A percentile compares a stretch with the other conserved stretches of the same genome.
These are phyloP conservation scores for Jatropha curcas DNA, from an alignment of 345 rosid genomes.

Conservation along the genomic window DNA sequence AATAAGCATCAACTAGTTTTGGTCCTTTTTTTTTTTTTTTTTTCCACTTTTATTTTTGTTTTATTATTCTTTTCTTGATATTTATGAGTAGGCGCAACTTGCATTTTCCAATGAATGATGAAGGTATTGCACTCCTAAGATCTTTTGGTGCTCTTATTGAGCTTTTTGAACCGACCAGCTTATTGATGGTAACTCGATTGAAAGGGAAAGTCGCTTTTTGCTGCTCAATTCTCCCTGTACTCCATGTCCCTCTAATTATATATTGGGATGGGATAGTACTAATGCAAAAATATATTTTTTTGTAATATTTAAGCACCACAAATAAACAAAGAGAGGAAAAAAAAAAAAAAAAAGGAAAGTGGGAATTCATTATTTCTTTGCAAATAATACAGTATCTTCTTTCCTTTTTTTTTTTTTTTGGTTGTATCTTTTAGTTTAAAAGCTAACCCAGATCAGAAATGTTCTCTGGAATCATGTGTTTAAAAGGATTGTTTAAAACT, in stretches of 20 bases:
- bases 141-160: conserved; percentile 20
- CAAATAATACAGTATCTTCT: neutral
- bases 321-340: neutral
- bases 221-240: conserved; percentile 20
- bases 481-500: neutral
- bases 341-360: neutral
- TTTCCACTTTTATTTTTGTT: neutral
- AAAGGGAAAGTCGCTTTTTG: conserved; percentile 22
- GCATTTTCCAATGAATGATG: conserved; percentile 37
- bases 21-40: neutral
- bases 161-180: conserved; percentile 29
- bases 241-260: conserved; percentile 21
- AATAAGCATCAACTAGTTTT: conserved; percentile 18
- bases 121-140: conserved; percentile 33
- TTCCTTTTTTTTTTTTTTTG: neutral
- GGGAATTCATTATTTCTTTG: neutral
- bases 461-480: neutral
- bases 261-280: neutral
- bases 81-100: conserved; percentile 38
- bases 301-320: conserved; percentile 16
- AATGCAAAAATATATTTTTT: conserved; percentile 14
- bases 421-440: too few species aligned
- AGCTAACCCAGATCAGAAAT: too few species aligned
- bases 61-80: neutral
- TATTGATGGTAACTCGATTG: conserved; percentile 40